Conservation (phyloP, 805 yeast genomes). For the Candida boidinii region DNA sequence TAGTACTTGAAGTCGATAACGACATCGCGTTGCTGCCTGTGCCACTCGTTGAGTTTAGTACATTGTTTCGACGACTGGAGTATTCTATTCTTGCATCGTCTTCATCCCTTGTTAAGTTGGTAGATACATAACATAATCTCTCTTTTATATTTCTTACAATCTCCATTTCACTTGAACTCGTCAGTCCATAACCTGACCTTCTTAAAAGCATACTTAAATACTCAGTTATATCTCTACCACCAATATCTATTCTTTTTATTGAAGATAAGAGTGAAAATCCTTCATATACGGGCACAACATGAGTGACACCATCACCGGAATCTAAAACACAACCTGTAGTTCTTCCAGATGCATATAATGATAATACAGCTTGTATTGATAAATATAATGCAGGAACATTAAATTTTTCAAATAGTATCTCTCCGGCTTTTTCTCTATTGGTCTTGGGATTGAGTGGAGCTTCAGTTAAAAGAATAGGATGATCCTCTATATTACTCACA, state of each 20-base stretch:
- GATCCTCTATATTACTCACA: slow-evolving; percentile 55
- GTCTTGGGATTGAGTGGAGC: slow-evolving; percentile 72
- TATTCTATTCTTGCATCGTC: slow-evolving; percentile 26
- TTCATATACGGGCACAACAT: slow-evolving; percentile 81
- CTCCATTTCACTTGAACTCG: slow-evolving; percentile 74
- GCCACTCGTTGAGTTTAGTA: slow-evolving; percentile 5
- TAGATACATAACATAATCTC: slow-evolving; percentile 54
- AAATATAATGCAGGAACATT: slow-evolving; percentile 70
- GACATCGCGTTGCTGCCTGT: not conserved
- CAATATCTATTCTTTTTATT: slow-evolving; percentile 67
- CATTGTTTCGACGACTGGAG: slow-evolving; percentile 1
- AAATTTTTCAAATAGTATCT: slow-evolving; percentile 63
- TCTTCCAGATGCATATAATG: slow-evolving; percentile 81
- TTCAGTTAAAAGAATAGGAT: slow-evolving; percentile 82
- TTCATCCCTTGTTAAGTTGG: slow-evolving; percentile 42
- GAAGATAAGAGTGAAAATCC: slow-evolving; percentile 77
- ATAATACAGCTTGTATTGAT: slow-evolving; percentile 67
- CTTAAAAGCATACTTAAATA: slow-evolving; percentile 62
- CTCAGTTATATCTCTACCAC: slow-evolving; percentile 81
- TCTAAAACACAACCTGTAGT: slow-evolving; percentile 89
- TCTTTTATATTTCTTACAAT: slow-evolving; percentile 76
- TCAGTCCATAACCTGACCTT: slow-evolving; percentile 52
- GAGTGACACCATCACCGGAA: slow-evolving; percentile 90
- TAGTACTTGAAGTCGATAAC: too few relatives aligned
- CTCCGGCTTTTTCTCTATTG: slow-evolving; percentile 55